phyloP scores from a whole-genome alignment of 169 alveolate species.

The Babesia bigemina region DNA sequence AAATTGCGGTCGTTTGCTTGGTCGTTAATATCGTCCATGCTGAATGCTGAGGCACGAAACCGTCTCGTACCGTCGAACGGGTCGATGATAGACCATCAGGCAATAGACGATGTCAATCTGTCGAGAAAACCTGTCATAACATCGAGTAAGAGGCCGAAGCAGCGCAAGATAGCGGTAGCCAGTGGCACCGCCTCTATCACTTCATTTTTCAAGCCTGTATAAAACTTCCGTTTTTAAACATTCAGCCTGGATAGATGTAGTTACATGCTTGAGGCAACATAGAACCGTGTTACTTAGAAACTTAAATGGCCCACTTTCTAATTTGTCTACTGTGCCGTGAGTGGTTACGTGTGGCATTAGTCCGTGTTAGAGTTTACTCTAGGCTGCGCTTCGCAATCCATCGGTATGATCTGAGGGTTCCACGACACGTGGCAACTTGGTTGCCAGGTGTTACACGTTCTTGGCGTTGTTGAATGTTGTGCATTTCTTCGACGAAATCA shows the following conservation, averaged over 20 bases:
- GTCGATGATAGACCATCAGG: neutral
- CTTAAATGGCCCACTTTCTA: too few relatives aligned
- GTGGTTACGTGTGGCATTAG: too few relatives aligned
- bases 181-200: slow-evolving; percentile 10
- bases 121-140: neutral
- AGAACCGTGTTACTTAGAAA: neutral
- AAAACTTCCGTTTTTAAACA: neutral
- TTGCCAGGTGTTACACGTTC: too few relatives aligned
- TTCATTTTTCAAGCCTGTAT: slow-evolving; percentile 4
- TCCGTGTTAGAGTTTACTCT: too few relatives aligned
- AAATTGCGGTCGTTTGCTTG: slow-evolving; percentile 38
- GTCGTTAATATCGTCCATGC: slow-evolving; percentile 38
- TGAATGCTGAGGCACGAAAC: slow-evolving; percentile 14
- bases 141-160: slow-evolving; percentile 17
- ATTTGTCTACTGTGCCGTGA: too few relatives aligned
- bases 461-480: too few relatives aligned
- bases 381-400: too few relatives aligned
- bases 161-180: slow-evolving; percentile 11
- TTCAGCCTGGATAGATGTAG: neutral
- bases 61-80: neutral
- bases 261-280: too few relatives aligned
- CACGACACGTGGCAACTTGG: too few relatives aligned
- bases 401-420: too few relatives aligned
- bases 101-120: neutral
- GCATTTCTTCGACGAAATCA: too few relatives aligned